Percentiles rank a stretch among this genome's conserved stretches.
Evolutionary conservation across 2,329 filamentous ascomycete genomes (phyloP).

Genomic region (Didymella pinodella): DNA sequence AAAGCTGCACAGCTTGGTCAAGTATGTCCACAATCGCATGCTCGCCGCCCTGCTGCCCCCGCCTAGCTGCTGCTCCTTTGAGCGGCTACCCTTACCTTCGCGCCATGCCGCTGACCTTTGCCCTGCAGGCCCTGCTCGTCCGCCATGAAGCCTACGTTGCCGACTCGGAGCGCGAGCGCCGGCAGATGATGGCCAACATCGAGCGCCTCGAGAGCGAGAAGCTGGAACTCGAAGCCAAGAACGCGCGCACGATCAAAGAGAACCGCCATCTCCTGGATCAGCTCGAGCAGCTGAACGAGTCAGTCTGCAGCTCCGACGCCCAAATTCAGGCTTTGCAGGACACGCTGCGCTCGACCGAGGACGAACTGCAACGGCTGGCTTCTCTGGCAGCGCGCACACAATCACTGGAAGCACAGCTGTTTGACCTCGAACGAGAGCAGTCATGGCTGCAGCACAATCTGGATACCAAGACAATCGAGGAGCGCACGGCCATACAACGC

Average conservation of each 20-base stretch:
- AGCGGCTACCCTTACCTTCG: conserved; percentile 26
- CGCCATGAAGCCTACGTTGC: conserved; percentile 95
- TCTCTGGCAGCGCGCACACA: conserved; percentile 76
- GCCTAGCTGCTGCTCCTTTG: conserved; percentile 21
- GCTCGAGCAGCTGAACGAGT: conserved; percentile 81
- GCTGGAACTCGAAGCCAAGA: conserved; percentile 72
- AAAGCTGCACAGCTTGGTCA: conserved; percentile 88
- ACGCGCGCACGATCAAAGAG: conserved; percentile 80
- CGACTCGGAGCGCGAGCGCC: conserved; percentile 86
- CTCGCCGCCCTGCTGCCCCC: conserved; percentile 21
- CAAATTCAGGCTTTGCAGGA: conserved; percentile 80
- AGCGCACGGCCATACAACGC: conserved; percentile 77
- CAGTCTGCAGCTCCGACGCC: conserved; percentile 80
- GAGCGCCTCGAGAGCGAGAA: conserved; percentile 79
- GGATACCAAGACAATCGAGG: conserved; percentile 73
- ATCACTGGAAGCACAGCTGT: conserved; percentile 81
- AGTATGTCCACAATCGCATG: conserved; percentile 67
- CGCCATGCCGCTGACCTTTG: conserved; percentile 69
- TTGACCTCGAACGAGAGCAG: conserved; percentile 82
- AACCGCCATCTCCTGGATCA: conserved; percentile 83
- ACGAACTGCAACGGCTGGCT: conserved; percentile 77
- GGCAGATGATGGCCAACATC: conserved; percentile 75
- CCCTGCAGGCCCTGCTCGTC: conserved; percentile 83
- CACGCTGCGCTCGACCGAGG: conserved; percentile 78
- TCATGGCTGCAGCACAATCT: conserved; percentile 73